A percentile compares a stretch with the other conserved stretches of the same genome.
Conservation (phyloP, 352 stramenopile genomes). For the Phytopythium chamaehyphon region DNA sequence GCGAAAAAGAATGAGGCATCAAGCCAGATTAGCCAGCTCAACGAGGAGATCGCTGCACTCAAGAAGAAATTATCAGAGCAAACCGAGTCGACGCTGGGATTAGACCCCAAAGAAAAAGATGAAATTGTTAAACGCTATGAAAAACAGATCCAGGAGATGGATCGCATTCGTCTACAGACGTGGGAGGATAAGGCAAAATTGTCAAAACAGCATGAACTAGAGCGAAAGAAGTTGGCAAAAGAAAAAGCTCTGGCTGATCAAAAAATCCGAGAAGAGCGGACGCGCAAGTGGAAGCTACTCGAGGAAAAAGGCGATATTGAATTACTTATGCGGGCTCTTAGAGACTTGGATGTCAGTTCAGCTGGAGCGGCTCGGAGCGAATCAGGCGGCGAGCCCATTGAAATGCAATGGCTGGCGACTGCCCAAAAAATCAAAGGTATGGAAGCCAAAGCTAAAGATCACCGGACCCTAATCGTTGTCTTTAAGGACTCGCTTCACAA, state of each 20-base stretch:
- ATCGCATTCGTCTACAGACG: slow-evolving; percentile 76
- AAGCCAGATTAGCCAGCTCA: slow-evolving; percentile 87
- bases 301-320: slow-evolving; percentile 84
- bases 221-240: slow-evolving; percentile 75
- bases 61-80: slow-evolving; percentile 88
- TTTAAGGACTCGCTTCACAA: slow-evolving; percentile 82
- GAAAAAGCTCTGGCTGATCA: slow-evolving; percentile 77
- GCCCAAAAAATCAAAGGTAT: slow-evolving; percentile 55
- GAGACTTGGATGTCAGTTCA: slow-evolving; percentile 58
- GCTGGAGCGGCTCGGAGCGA: too few relatives aligned
- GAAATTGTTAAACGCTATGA: slow-evolving; percentile 86
- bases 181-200: slow-evolving; percentile 87
- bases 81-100: slow-evolving; percentile 46
- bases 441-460: slow-evolving; percentile 73
- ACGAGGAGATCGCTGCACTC: slow-evolving; percentile 84
- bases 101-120: slow-evolving; percentile 84
- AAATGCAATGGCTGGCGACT: slow-evolving; percentile 56
- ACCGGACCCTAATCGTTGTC: slow-evolving; percentile 75
- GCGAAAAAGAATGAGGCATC: slow-evolving; percentile 92
- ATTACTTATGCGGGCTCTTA: slow-evolving; percentile 67
- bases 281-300: slow-evolving; percentile 79
- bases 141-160: slow-evolving; percentile 89
- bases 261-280: slow-evolving; percentile 76
- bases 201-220: slow-evolving; percentile 83
- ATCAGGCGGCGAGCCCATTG: slow-evolving; percentile 9